Conservation (phyloP, 352 stramenopile genomes). For the Phytopythium oedochilum region DNA sequence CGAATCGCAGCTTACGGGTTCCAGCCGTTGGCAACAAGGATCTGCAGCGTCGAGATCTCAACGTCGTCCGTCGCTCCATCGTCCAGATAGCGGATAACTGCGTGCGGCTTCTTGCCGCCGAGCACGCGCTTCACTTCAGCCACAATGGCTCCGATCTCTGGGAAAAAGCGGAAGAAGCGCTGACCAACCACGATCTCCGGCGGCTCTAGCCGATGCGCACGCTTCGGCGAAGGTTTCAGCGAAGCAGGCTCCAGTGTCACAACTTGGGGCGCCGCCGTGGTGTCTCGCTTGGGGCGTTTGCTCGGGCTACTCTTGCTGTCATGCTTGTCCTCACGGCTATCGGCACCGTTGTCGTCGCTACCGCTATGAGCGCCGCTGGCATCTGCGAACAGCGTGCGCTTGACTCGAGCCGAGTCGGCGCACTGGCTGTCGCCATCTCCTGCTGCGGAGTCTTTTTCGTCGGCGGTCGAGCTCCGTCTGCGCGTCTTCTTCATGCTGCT, state of each 20-base stretch:
- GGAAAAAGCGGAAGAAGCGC: constrained; percentile 75
- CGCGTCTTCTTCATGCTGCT: constrained; percentile 43
- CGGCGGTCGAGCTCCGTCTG: background rate
- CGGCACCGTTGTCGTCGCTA: background rate
- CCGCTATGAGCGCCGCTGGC: constrained; percentile 23
- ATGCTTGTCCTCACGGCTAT: constrained; percentile 39
- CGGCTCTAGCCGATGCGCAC: constrained; percentile 36
- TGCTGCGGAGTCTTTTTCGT: constrained; percentile 4
- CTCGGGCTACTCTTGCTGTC: constrained; percentile 26
- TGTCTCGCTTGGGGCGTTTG: background rate
- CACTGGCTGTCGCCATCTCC: constrained; percentile 6
- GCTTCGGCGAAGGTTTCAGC: constrained; percentile 46
- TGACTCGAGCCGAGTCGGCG: constrained; percentile 23
- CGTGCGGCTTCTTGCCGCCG: constrained; percentile 75
- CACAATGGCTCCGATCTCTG: constrained; percentile 44
- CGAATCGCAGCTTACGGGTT: constrained; percentile 27
- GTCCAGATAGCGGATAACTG: constrained; percentile 56
- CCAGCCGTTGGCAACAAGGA: constrained; percentile 81
- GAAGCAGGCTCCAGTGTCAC: constrained; percentile 34
- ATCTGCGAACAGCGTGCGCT: constrained; percentile 64
- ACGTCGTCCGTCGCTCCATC: constrained; percentile 52
- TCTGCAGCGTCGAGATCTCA: constrained; percentile 64
- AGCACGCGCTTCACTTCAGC: constrained; percentile 72
- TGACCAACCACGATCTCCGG: constrained; percentile 59
- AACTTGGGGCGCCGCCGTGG: background rate